A percentile compares a stretch with the other conserved stretches of the same genome.
Evolutionary conservation across 768 basidiomycete species (phyloP).

Genomic region (Russula emetica): DNA sequence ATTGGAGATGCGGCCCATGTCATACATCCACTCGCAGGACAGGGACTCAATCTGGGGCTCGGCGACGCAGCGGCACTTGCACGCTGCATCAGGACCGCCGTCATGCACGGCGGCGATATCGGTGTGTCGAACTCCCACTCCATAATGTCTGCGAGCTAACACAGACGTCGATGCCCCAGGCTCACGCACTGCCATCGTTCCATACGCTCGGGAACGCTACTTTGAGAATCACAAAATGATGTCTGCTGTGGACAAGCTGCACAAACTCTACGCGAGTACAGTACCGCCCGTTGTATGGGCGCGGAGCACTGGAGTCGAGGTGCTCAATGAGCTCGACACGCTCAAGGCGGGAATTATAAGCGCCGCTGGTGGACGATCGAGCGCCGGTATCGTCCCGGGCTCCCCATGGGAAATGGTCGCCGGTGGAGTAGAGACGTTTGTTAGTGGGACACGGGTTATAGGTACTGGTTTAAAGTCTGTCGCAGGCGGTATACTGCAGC

Average conservation of each 20-base stretch:
- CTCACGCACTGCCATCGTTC: conserved; percentile 65
- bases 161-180: conserved; percentile 40
- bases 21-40: conserved; percentile 91
- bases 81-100: conserved; percentile 54
- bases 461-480: conserved; percentile 32
- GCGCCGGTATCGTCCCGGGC: conserved; percentile 18
- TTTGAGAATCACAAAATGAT: conserved; percentile 82
- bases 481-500: conserved; percentile 34
- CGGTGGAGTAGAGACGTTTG: conserved; percentile 45
- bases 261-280: conserved; percentile 76
- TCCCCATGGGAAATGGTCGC: conserved; percentile 34
- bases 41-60: conserved; percentile 93
- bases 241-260: conserved; percentile 82
- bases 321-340: conserved; percentile 82
- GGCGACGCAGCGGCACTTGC: conserved; percentile 75
- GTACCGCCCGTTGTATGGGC: conserved; percentile 75
- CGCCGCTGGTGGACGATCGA: conserved; percentile 52
- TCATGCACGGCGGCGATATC: conserved; percentile 71
- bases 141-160: neutral
- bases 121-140: conserved; percentile 46
- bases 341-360: conserved; percentile 84
- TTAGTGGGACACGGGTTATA: conserved; percentile 36
- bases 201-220: conserved; percentile 80
- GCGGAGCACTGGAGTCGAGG: conserved; percentile 81
- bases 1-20: conserved; percentile 97